These are phyloP conservation scores for Lipomyces sp. DNA, from an alignment of 805 yeast species.

Conservation along the genomic window DNA sequence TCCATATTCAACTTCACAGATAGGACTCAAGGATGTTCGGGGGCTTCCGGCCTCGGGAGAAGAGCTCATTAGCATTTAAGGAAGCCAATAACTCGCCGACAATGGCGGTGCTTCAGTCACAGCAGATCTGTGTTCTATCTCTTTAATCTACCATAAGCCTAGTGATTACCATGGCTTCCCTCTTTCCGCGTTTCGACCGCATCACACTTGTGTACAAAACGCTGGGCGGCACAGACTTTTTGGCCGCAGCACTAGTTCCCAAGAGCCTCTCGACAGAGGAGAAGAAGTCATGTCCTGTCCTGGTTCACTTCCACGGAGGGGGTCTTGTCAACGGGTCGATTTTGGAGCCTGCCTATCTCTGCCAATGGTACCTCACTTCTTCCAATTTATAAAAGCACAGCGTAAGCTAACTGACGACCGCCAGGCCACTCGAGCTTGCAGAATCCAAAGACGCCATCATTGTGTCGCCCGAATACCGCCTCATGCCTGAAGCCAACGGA, in stretches of 20 bases:
- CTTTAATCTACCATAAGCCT: no score
- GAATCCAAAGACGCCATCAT: conserved; percentile 19
- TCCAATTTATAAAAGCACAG: not conserved
- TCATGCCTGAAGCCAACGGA: conserved; percentile 26
- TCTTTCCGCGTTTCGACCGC: conserved; percentile 11
- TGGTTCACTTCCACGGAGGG: conserved; percentile 27
- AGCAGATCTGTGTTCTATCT: no score
- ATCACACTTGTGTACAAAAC: conserved; percentile 15
- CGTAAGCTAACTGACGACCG: not conserved
- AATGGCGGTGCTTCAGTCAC: no score
- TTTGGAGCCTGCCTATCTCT: not conserved
- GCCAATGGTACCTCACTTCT: not conserved
- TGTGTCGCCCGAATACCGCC: conserved; percentile 24
- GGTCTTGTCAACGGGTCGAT: not conserved
- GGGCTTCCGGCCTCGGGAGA: no score
- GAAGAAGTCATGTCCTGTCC: conserved; percentile 17
- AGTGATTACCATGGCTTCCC: no score
- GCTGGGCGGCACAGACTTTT: conserved; percentile 10
- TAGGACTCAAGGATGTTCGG: no score
- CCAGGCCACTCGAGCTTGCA: conserved; percentile 13
- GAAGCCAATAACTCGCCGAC: no score
- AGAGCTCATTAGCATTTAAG: no score
- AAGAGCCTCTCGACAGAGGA: conserved; percentile 16
- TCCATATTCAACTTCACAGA: no score
- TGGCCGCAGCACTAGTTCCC: conserved; percentile 19